Percentiles rank a stretch among this genome's conserved stretches.
Conservation (phyloP, 441 rosid species). For the Iberis amara region DNA sequence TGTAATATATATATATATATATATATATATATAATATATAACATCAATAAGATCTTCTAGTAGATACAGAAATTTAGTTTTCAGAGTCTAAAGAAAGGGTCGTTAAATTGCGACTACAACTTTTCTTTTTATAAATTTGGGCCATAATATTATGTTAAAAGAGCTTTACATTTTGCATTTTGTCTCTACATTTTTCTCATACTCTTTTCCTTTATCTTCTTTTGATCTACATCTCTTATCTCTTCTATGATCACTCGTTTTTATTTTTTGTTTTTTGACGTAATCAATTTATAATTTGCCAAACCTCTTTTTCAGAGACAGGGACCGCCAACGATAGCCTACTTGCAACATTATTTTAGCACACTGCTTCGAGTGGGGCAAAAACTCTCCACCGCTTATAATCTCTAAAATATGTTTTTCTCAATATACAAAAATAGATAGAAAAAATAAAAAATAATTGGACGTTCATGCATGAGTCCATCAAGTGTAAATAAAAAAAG, state of each 20-base stretch:
- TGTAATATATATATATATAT: no score
- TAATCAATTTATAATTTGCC: slow-evolving; percentile 19
- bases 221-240: slow-evolving; percentile 25
- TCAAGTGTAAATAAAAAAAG: background rate
- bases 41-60: no score
- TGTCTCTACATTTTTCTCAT: slow-evolving; percentile 24
- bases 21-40: no score
- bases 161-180: slow-evolving; percentile 30
- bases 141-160: slow-evolving; percentile 24
- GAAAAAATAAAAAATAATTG: background rate
- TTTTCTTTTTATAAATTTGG: slow-evolving; percentile 9
- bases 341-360: slow-evolving; percentile 30
- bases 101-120: slow-evolving; percentile 13
- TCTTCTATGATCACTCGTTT: slow-evolving; percentile 29
- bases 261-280: slow-evolving; percentile 1
- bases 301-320: slow-evolving; percentile 25
- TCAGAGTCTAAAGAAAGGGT: slow-evolving; percentile 9
- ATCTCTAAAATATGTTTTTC: slow-evolving; percentile 1
- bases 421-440: slow-evolving; percentile 2
- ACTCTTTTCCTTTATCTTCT: slow-evolving; percentile 3
- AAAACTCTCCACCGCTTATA: slow-evolving; percentile 23
- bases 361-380: slow-evolving; percentile 28
- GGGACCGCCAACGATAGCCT: slow-evolving; percentile 28
- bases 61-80: background rate
- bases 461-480: slow-evolving; percentile 31